Conservation (phyloP, 140 eudicot genomes). For the Bidens hawaiensis region DNA sequence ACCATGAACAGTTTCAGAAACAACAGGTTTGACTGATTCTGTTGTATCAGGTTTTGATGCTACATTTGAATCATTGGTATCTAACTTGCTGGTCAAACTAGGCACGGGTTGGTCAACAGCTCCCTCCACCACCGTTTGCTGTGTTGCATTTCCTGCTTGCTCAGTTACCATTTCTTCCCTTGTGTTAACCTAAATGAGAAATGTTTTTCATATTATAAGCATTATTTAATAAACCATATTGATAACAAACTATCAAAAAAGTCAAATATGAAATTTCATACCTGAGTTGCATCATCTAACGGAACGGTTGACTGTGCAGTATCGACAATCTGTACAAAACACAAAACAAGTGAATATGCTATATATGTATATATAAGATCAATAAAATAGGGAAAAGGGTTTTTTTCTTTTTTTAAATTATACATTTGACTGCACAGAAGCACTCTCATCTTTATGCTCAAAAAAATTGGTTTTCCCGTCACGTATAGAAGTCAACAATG, state of each 20-base stretch:
- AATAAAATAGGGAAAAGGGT: not conserved
- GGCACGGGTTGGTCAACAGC: conserved; percentile 14
- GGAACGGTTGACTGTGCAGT: conserved; percentile 17
- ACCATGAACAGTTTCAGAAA: conserved; percentile 20
- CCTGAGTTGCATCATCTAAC: conserved; percentile 33
- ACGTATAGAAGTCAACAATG: conserved; percentile 50
- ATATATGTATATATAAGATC: not conserved
- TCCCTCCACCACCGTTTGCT: conserved; percentile 22
- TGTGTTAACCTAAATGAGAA: conserved; percentile 25
- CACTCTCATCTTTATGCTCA: conserved; percentile 40
- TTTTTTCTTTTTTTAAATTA: not conserved
- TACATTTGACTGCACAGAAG: conserved; percentile 41
- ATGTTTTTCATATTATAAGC: not conserved
- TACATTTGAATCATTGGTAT: conserved; percentile 24
- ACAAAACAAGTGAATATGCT: not conserved
- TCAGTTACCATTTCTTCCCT: conserved; percentile 31
- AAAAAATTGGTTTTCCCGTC: conserved; percentile 20
- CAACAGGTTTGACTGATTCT: conserved; percentile 31
- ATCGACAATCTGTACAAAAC: conserved; percentile 29
- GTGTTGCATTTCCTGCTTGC: conserved; percentile 26
- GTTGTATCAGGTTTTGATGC: conserved; percentile 25
- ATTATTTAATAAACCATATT: not conserved
- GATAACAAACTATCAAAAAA: not conserved
- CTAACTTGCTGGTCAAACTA: conserved; percentile 26
- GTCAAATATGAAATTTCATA: conserved; percentile 6